These are phyloP conservation scores for Pythium volutum DNA, from an alignment of 352 stramenopile genomes.

Conservation along the genomic window DNA sequence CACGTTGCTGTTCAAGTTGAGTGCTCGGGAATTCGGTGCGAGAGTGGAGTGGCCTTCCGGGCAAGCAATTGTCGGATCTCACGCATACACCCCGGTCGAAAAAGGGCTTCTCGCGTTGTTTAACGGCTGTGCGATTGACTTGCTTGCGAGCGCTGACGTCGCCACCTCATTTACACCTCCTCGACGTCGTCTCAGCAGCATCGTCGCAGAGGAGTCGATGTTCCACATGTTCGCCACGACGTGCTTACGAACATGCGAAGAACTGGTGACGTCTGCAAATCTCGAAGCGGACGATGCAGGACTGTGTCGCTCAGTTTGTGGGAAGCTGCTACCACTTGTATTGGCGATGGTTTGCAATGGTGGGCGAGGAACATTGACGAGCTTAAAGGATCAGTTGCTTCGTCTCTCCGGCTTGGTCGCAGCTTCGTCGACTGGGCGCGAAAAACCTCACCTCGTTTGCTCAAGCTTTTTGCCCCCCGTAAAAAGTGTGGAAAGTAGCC, in stretches of 20 bases:
- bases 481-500: conserved; percentile 55
- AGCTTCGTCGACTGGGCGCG: not conserved
- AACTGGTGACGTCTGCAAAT: not conserved
- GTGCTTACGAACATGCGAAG: conserved; percentile 36
- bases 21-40: conserved; percentile 4
- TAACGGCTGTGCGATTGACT: conserved; percentile 22
- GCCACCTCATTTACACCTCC: not conserved
- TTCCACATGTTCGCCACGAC: conserved; percentile 44
- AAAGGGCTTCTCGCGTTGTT: conserved; percentile 18
- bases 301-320: conserved; percentile 15
- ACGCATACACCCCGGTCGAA: conserved; percentile 14
- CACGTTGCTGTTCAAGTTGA: conserved; percentile 10
- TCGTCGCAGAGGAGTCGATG: conserved; percentile 13
- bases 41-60: not conserved
- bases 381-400: conserved; percentile 14
- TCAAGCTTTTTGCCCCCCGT: not conserved
- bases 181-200: conserved; percentile 9
- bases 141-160: conserved; percentile 4
- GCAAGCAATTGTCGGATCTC: not conserved
- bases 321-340: conserved; percentile 21
- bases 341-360: conserved; percentile 20
- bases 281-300: not conserved
- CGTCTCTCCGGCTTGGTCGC: not conserved
- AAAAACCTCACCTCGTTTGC: not conserved
- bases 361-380: not conserved